Base-by-base conservation (phyloP, 306 rosid species). In the Quercus cerris region DNA sequence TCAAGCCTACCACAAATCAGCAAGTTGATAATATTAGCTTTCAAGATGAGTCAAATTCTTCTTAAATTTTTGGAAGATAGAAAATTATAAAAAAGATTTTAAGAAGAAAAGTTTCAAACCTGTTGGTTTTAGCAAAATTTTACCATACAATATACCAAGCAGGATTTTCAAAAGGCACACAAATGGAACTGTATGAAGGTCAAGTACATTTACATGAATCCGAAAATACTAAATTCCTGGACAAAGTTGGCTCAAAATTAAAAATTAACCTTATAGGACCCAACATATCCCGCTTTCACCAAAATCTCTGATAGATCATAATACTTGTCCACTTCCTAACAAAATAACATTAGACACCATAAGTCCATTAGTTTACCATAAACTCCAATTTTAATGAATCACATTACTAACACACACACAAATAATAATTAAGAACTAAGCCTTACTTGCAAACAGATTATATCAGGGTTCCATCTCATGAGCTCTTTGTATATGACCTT, bases 301-400 rank as follows among this genome's bases (percentile, higher is more conserved):
- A 94, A 83, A 58, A 77, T 76, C 59, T 77, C 74, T 2, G 90
- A 86, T 69, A 92, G 86, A 71, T 94, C 97, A 76, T 59, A 77
- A 85, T 88, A 94, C 84, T 85, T 94, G 81, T 94, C 97, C 35
- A 94, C 98, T 86, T 94, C 98, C 98, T 94, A 81, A 15, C 4
- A 57, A 71, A 11, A 73, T 44, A 66, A 76, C 70, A 68, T 28
- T 51, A 30, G 57, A 58, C 62, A 62, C 41, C 58, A 38, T 58
- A 74, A 66, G 76, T 74, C 46, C 46, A 41, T 41, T 2, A 41
- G 46, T 57, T 56, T 10, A 52, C 58, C 51, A 33, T 9, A 73
- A 49, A 69, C 20, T 75, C 73, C 17, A 35, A 22, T 35, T 72
- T n/a, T 6, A 74, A 7, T 23, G 38, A 70, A 69, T 57, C 76